Base-by-base conservation (phyloP, 1,284 basidiomycete species). In the Leccinum variabile region DNA sequence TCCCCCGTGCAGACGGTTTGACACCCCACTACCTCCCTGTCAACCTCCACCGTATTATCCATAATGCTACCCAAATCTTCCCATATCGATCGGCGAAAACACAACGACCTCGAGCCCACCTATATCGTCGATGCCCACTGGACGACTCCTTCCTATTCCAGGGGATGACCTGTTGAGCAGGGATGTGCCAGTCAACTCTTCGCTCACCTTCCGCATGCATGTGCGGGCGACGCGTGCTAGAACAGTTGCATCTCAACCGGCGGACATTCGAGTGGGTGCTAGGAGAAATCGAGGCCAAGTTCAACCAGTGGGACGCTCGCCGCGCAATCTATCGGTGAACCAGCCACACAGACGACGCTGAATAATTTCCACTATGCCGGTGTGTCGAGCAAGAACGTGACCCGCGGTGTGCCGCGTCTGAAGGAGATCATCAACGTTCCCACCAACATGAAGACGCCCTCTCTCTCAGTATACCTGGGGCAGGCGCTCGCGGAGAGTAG, bases 351-450 rank as follows among this genome's bases (percentile, higher is more conserved):
- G 80, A 98, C 98, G 96, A 98, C 95, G 11, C 78, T 98, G 62
- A 93, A 98, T 77, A 98, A 95, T 0, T 98, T 98, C 91, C 96
- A 98, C 80, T 98, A 97, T 76, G 96, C 96, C 67, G 96, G 96
- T 91, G 96, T 98, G 32, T 96, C 96, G 30, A 93, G 91, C 74
- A 98, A 98, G 81, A 96, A 96, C 79, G 96, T 98, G 57, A 98
- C 96, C 0, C 92, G 98, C 65, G 96, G 96, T 90, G 96, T 98
- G 1, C 96, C 96, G 10, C 94, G 96, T 79, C 77, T 98, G 65
- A 98, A 98, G 81, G 96, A 98, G 77, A 98, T 99, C 70, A 99
- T 99, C 82, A 99, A 99, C 76, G 96, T 98, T 58, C 96, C 97
- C 0, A 92, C 91, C 32, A 97, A 99, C 75, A 98, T 99, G 84